These are phyloP conservation scores for Populus tremula DNA, from an alignment of 345 rosid species.

Conservation along the genomic window DNA sequence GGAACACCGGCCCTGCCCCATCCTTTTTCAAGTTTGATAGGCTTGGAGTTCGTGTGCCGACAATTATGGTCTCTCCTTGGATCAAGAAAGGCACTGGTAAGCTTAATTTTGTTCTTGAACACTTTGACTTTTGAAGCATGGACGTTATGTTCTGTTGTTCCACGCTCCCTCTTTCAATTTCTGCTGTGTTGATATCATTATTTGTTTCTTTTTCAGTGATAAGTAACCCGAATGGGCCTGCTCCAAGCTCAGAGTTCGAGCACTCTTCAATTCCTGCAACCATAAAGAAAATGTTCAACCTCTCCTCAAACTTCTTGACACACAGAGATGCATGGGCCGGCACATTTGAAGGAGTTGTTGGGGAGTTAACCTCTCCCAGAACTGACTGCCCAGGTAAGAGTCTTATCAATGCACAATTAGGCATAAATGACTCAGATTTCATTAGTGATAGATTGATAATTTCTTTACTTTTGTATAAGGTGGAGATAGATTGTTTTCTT, in stretches of 20 bases:
- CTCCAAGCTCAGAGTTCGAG: constrained; percentile 75
- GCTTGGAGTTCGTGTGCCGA: constrained; percentile 89
- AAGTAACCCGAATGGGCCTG: constrained; percentile 63
- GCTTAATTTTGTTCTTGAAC: neutral
- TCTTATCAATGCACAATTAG: neutral
- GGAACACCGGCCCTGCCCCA: constrained; percentile 89
- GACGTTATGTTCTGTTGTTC: neutral
- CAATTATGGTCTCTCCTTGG: constrained; percentile 96
- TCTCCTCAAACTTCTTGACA: constrained; percentile 81
- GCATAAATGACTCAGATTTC: neutral
- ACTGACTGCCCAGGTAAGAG: constrained; percentile 79
- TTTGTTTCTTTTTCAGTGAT: constrained; percentile 47
- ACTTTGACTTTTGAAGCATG: neutral
- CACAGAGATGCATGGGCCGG: constrained; percentile 99
- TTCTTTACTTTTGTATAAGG: neutral
- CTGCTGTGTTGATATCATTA: neutral
- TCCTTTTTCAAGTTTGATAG: constrained; percentile 87
- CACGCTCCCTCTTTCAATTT: neutral
- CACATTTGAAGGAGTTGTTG: constrained; percentile 74
- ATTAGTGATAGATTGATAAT: neutral
- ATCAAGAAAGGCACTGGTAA: constrained; percentile 90
- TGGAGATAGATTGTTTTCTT: neutral
- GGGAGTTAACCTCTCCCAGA: constrained; percentile 66
- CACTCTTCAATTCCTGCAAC: constrained; percentile 97
- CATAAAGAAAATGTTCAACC: constrained; percentile 83